A percentile compares a stretch with the other conserved stretches of the same genome.
These are phyloP conservation scores for Rosa persica DNA, from an alignment of 306 rosid genomes.

Conservation along the genomic window DNA sequence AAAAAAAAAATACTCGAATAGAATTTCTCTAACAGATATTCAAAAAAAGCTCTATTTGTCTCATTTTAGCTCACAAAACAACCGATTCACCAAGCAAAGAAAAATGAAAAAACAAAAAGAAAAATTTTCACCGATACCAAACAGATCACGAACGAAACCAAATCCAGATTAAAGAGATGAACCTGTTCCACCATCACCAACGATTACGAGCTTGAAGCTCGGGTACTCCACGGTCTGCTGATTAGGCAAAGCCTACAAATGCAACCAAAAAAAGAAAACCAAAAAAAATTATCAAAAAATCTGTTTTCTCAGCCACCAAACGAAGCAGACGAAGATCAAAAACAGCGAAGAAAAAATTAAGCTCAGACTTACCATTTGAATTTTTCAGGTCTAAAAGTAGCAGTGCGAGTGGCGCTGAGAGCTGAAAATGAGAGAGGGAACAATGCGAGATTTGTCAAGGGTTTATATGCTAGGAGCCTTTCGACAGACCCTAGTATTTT, in stretches of 20 bases:
- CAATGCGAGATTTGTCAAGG: neutral
- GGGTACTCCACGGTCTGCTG: constrained; percentile 82
- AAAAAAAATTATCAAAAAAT: neutral
- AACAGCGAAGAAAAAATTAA: no score
- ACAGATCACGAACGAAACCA: constrained; percentile 5
- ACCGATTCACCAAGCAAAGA: neutral
- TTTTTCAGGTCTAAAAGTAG: neutral
- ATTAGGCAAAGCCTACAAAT: constrained; percentile 61
- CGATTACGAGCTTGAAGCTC: constrained; percentile 79
- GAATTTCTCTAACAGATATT: neutral
- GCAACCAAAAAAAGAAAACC: neutral
- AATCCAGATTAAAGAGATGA: neutral
- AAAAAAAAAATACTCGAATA: neutral
- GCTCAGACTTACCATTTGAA: constrained; percentile 22
- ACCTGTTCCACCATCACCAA: constrained; percentile 94
- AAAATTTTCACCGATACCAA: neutral
- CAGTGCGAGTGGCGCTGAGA: neutral
- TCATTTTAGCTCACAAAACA: neutral
- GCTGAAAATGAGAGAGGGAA: neutral
- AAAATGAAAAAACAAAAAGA: neutral
- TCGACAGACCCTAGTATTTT: constrained; percentile 28
- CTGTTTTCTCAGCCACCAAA: neutral
- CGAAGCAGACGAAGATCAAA: constrained; percentile 10
- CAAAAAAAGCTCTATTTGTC: neutral
- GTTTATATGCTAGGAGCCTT: constrained; percentile 9